A percentile compares a stretch with the other conserved stretches of the same genome.
These are phyloP conservation scores for Apostasia ramifera DNA, from an alignment of 106 monocot genomes.

Conservation along the genomic window DNA sequence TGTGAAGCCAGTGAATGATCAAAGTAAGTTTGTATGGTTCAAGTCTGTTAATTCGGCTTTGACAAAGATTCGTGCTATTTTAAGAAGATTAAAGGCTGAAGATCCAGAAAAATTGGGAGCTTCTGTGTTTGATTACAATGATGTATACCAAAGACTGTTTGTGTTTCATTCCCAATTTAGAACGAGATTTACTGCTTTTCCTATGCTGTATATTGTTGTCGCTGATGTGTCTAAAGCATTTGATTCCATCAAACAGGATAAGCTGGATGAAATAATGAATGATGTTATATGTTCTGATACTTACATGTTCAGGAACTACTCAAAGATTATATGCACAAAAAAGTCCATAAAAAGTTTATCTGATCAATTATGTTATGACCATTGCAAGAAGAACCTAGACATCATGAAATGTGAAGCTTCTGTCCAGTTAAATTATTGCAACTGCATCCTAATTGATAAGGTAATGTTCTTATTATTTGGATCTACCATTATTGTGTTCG, in stretches of 20 bases:
- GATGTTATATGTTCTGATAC: slow-evolving; percentile 37
- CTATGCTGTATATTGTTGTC: slow-evolving; percentile 68
- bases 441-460: slow-evolving; percentile 60
- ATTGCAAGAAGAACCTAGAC: slow-evolving; percentile 11
- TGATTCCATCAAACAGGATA: slow-evolving; percentile 79
- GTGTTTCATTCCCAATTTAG: slow-evolving; percentile 39
- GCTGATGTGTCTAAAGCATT: slow-evolving; percentile 93
- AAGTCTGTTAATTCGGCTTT: slow-evolving; percentile 68
- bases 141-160: slow-evolving; percentile 46
- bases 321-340: slow-evolving; percentile 34
- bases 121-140: slow-evolving; percentile 91
- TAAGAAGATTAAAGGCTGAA: slow-evolving; percentile 48
- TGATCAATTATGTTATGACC: slow-evolving; percentile 18
- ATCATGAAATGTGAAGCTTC: slow-evolving; percentile 12
- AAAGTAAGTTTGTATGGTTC: slow-evolving; percentile 10
- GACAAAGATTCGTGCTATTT: slow-evolving; percentile 37
- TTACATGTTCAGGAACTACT: slow-evolving; percentile 44
- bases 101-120: slow-evolving; percentile 57
- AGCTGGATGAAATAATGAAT: slow-evolving; percentile 48
- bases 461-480: slow-evolving; percentile 18
- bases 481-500: too few relatives aligned
- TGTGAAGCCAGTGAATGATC: neutral
- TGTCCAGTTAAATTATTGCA: slow-evolving; percentile 24
- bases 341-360: slow-evolving; percentile 18
- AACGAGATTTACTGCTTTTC: slow-evolving; percentile 15